Evolutionary conservation across 139 green algal species (phyloP).

Genomic region (Asterochloris erici): DNA sequence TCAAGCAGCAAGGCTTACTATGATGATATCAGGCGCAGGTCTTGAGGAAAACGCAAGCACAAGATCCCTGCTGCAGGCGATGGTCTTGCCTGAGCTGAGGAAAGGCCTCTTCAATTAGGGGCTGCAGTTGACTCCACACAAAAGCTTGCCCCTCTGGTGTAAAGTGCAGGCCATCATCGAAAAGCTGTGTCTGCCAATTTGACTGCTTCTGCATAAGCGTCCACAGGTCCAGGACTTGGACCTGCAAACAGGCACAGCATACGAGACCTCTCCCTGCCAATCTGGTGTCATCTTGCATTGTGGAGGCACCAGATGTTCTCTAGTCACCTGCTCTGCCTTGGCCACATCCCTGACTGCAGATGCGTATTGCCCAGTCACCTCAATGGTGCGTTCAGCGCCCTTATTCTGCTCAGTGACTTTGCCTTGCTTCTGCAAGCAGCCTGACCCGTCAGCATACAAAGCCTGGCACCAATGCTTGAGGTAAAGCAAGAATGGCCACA

Average conservation of each 20-base stretch:
- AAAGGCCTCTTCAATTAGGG: slow-evolving; percentile 34
- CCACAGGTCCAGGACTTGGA: slow-evolving; percentile 73
- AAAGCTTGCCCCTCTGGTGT: slow-evolving; percentile 46
- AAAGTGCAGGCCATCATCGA: slow-evolving; percentile 72
- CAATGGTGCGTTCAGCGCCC: slow-evolving; percentile 47
- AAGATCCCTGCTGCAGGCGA: too few species aligned
- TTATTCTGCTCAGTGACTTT: neutral
- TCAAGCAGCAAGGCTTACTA: too few species aligned
- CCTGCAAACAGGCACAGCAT: too few species aligned
- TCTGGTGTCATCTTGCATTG: too few species aligned
- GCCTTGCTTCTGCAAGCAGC: neutral
- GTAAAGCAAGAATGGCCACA: neutral
- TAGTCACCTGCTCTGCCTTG: slow-evolving; percentile 11
- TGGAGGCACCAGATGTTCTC: too few species aligned
- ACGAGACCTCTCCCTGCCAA: too few species aligned
- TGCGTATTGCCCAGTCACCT: slow-evolving; percentile 52
- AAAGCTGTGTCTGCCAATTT: slow-evolving; percentile 26
- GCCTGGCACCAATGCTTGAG: too few species aligned
- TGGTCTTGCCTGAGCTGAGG: slow-evolving; percentile 39
- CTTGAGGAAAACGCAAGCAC: too few species aligned
- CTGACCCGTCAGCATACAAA: too few species aligned
- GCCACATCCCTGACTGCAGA: slow-evolving; percentile 39
- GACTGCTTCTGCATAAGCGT: slow-evolving; percentile 41
- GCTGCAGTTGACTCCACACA: slow-evolving; percentile 42
- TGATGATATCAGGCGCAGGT: too few species aligned